Base-by-base conservation (phyloP, 2,329 filamentous ascomycete genomes). In the Penicillium sp. region DNA sequence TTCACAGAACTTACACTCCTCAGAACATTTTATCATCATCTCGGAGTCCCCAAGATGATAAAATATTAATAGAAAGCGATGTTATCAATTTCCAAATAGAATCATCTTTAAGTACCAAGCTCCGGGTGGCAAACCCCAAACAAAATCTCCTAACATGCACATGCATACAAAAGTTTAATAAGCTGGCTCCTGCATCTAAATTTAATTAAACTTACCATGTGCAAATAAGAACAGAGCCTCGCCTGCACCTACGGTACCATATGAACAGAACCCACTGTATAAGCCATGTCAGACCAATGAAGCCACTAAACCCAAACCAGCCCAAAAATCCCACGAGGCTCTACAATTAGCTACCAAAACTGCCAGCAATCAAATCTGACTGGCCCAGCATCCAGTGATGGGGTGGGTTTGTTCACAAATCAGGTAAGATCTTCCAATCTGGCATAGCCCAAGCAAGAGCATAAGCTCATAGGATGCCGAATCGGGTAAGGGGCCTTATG, bases 221-320 rank as follows among this genome's bases (percentile, higher is more conserved):
- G n/a, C n/a, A 10, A 19, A 11, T 0, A 39, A 10, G 13, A 13
- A 33, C 14, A 33, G n/a, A 39, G 35, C n/a, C 35, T 39, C 35
- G 1, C 13, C 1, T 31, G 29, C 29, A 31, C 1, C 29, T 14
- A 5, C 1, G 0, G 6, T 33, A 33, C 13, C 13, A 1, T 33
- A 33, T 14, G 31, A 33, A 3, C 14, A 33, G 31, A 33, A 14
- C 3, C 13, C 31, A 33, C 14, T 14, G 13, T 5, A 33, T 33
- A 33, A 16, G 35, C 16, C 0, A 11, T 4, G 3, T 1, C 6
- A 1, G n/a, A 11, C 3, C 35, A 1, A 19, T 7, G 2, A 33
- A 11, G 9, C 35, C 19, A 13, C 19, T 42, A 21, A 11, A 42
- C n/a, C 9, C n/a, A 42, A 22, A 7, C 22, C 6, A 22, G n/a